Evolutionary conservation across 176 grass and related monocot genomes (phyloP), one percentile per base, ranked within the genome.

Genomic region (Triticum aestivum): DNA sequence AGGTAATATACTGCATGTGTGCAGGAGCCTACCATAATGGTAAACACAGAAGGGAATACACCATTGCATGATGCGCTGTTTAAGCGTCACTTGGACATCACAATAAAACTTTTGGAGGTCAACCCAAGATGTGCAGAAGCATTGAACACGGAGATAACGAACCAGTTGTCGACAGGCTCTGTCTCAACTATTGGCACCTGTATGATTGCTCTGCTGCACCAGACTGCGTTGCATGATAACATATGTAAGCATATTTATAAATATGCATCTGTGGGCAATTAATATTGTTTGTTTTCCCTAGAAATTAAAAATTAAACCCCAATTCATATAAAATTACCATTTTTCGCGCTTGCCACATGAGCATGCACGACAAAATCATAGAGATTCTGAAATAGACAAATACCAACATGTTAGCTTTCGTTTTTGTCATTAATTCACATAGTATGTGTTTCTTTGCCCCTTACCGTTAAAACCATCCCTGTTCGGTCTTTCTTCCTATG

Each of bases 1-100:
- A 47, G 39, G 65, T 69, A 2, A 32, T 35, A 6, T 69, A 34
- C 30, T 69, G 9, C 65, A 8, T 69, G 32, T 0, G 4, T 35
- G 65, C 65, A 69, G 32, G 65, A 33, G 7, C 30, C 65, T 69
- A 9, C 29, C 30, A 35, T 1, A 15, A 35, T 61, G 20, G 2
- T 11, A 47, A 73, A 83, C 13, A 3, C 0, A 5, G 0, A 7
- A 35, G 77, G 78, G 3, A 75, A 87, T 61, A 81, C 85, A 21
- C 42, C 85, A 8, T 20, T 87, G 85, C 85, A 87, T n/a, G 85
- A 87, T 68, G 85, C 85, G 9, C 45, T 87, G 35, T 75, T 14
- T 2, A 14, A 54, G 8, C 32, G 68, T 3, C 62, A 37, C 5
- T 30, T 2, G 0, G 18, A 87, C 14, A 42, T 80, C 9, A 64